phyloP scores from a whole-genome alignment of 192 early-diverging fungal genomes.

The Kappamyces sp. region DNA sequence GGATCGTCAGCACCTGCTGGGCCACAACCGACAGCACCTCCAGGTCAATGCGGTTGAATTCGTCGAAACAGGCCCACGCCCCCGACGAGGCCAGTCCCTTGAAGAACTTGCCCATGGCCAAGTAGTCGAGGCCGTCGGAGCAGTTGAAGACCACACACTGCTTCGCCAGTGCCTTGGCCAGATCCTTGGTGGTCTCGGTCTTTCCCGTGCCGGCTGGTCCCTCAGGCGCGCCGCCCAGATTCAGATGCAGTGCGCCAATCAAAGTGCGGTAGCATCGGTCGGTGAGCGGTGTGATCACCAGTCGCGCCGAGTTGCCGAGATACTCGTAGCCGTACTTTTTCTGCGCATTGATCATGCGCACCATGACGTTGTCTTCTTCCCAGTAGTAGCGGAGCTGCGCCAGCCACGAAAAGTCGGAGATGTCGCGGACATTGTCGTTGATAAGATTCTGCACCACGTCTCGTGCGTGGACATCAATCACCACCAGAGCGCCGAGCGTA shows the following conservation, averaged over 20 bases:
- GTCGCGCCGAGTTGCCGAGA: conserved; percentile 43
- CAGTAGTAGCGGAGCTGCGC: conserved; percentile 59
- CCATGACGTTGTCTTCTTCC: conserved; percentile 52
- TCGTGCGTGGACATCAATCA: conserved; percentile 61
- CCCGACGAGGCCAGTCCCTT: conserved; percentile 56
- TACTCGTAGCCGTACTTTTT: conserved; percentile 57
- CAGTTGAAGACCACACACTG: conserved; percentile 68
- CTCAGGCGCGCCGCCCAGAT: conserved; percentile 60
- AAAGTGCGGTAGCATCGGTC: conserved; percentile 59
- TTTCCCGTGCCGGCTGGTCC: conserved; percentile 60
- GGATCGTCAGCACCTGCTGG: conserved; percentile 61
- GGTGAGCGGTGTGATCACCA: conserved; percentile 59
- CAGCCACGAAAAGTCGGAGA: conserved; percentile 55
- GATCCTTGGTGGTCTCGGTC: conserved; percentile 62
- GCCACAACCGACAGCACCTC: conserved; percentile 62
- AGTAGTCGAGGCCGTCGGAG: conserved; percentile 60
- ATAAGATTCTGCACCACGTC: conserved; percentile 48
- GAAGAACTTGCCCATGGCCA: conserved; percentile 66
- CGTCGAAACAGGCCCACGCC: conserved; percentile 64
- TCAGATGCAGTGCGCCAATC: conserved; percentile 58
- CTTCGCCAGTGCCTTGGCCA: conserved; percentile 62
- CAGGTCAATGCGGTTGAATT: conserved; percentile 61
- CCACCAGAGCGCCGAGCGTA: conserved; percentile 57
- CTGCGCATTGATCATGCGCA: conserved; percentile 58
- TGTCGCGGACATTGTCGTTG: conserved; percentile 33